Evolutionary conservation across 805 yeast species (phyloP), one percentile per base, ranked within the genome.

Genomic region (Lachancea quebecensis): DNA sequence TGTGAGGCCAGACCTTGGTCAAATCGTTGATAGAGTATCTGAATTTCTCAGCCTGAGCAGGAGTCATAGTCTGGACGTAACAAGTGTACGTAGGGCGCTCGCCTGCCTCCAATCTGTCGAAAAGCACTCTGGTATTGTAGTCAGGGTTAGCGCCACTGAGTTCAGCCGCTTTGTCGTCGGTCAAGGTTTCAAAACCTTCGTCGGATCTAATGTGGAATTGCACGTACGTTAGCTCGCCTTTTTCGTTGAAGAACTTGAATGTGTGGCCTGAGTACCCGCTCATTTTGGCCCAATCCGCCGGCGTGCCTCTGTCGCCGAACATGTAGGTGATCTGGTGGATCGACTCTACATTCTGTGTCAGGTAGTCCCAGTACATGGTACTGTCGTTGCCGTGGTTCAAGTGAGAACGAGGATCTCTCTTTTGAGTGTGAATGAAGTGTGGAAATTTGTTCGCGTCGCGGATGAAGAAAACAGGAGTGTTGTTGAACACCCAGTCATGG

Each of bases 1-100:
- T 71, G 62, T 88, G 95, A 31, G 96, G 88, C 96, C 96, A 88
- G 45, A 85, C 84, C 72, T 89, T 88, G 53, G 96, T 87, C 65
- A 87, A 74, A 67, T 87, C 96, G 62, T 84, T 86, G 42, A 88
- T 86, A 8, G 90, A 82, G 69, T 83, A 86, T 60, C 82, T 82
- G 43, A 77, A 78, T 51, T 78, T 68, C 65, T 82, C 78, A 46
- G 95, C 90, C 68, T 87, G 82, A 56, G 81, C 84, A 49, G 77
- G 75, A 39, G 95, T 83, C 85, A 79, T 79, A 28, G 78, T 73
- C 65, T 79, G 85, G 18, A 78, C 73, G 58, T 75, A 79, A 44
- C 67, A 66, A 2, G 77, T 72, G 69, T 72, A 79, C 36, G 70
- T 62, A 35, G 82, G 81, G 53, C 49, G 66, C 44, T 78, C 69